Evolutionary conservation across 1,284 basidiomycete species (phyloP).

Genomic region (Mycosarcoma mackinlayi): DNA sequence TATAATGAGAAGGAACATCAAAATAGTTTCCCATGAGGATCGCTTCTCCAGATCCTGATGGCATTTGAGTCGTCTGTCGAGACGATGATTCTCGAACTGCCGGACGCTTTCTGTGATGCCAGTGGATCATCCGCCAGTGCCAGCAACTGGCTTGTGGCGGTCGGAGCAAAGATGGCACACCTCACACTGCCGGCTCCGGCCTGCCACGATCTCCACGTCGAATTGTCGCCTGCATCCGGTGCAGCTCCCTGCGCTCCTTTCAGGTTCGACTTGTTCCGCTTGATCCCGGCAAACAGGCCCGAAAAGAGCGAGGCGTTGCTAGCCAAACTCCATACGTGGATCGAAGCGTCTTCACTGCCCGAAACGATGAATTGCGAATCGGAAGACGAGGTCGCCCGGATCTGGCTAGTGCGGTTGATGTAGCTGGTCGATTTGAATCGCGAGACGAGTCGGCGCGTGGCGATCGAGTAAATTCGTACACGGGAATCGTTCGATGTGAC

Average conservation of each 20-base stretch:
- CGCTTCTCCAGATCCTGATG: slow-evolving; percentile 51
- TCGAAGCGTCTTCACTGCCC: slow-evolving; percentile 66
- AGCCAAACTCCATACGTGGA: slow-evolving; percentile 62
- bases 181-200: slow-evolving; percentile 47
- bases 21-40: slow-evolving; percentile 27
- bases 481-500: slow-evolving; percentile 69
- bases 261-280: slow-evolving; percentile 23
- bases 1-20: not conserved
- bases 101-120: not conserved
- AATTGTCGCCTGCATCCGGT: slow-evolving; percentile 12
- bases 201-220: slow-evolving; percentile 42
- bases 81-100: slow-evolving; percentile 44
- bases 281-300: slow-evolving; percentile 21
- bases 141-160: slow-evolving; percentile 29
- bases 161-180: slow-evolving; percentile 54
- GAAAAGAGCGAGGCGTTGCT: slow-evolving; percentile 12
- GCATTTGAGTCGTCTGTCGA: slow-evolving; percentile 50
- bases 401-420: slow-evolving; percentile 63
- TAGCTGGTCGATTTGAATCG: slow-evolving; percentile 55
- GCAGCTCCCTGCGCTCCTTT: not conserved
- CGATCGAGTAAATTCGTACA: slow-evolving; percentile 66
- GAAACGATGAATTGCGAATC: slow-evolving; percentile 66
- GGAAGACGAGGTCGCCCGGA: slow-evolving; percentile 62
- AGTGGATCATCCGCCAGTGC: slow-evolving; percentile 44
- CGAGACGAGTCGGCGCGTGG: slow-evolving; percentile 49